A percentile compares a stretch with the other conserved stretches of the same genome.
phyloP scores from a whole-genome alignment of 345 rosid species.

The Hibiscus syriacus region DNA sequence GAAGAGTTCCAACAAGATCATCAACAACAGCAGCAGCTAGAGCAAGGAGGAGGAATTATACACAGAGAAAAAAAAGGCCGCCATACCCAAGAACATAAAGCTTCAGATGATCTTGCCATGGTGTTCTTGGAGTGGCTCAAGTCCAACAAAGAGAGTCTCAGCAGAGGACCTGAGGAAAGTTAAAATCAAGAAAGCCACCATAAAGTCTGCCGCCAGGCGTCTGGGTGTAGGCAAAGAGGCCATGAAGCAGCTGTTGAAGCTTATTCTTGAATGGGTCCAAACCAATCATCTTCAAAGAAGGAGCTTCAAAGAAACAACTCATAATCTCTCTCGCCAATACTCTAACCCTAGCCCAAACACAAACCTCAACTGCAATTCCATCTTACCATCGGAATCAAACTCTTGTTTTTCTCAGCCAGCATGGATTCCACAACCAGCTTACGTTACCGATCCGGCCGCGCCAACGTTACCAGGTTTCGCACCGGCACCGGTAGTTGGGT shows the following conservation, averaged over 20 bases:
- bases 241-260: conserved; percentile 83
- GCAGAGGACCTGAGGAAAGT: conserved; percentile 87
- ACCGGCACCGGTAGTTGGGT: conserved; percentile 28
- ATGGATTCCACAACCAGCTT: conserved; percentile 39
- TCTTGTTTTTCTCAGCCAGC: conserved; percentile 35
- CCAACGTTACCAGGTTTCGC: conserved; percentile 22
- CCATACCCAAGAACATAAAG: conserved; percentile 14
- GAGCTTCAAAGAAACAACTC: conserved; percentile 25
- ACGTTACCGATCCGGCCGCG: conserved; percentile 25
- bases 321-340: conserved; percentile 24
- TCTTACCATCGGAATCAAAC: conserved; percentile 29
- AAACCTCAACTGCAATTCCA: conserved; percentile 21
- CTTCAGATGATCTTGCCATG: conserved; percentile 60
- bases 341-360: conserved; percentile 42
- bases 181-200: conserved; percentile 86
- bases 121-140: conserved; percentile 92
- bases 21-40: background rate
- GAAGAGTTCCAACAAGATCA: conserved; percentile 25
- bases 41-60: background rate
- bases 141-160: conserved; percentile 75
- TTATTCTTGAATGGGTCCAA: conserved; percentile 97
- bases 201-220: conserved; percentile 76
- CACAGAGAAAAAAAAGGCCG: conserved; percentile 4
- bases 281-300: conserved; percentile 71
- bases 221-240: conserved; percentile 91